Evolutionary conservation across 2,329 filamentous ascomycete genomes (phyloP), one percentile per base, ranked within the genome.

Genomic region (Stachybotrys chartarum): DNA sequence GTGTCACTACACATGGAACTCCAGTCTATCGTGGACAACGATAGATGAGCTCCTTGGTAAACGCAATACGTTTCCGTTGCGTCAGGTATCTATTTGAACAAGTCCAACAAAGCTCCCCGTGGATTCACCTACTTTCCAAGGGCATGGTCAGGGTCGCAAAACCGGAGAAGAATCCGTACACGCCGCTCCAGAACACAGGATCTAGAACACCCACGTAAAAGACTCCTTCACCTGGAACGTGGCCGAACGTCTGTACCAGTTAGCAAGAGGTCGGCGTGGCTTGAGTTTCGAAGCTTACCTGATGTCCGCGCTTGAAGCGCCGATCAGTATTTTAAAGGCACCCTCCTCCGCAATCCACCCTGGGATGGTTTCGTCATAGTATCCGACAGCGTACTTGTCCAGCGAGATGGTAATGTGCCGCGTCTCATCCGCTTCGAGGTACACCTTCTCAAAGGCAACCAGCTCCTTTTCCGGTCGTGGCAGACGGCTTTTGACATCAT

Each of bases 381-480:
- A 88, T 8, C 78, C 78, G 2, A 78, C 77, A 1, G 78, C 77
- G 57, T 79, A 74, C 65, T 77, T 78, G 59, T 80, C 77, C 10
- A 81, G 60, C 16, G 62, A 59, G 5, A 81, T 68, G 10, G 70
- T 68, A 39, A 81, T 66, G 56, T 80, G 77, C 59, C 71, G 76
- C 0, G 78, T 81, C 71, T 81, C 78, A 5, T 82, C 83, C 1
- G 78, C 72, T 49, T 80, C 74, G 3, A 90, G 68, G 52, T 71
- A 75, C 0, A 87, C 78, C 69, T 88, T 89, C 56, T 80, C 79
- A 63, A 90, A 90, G 0, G 84, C 85, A 39, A 84, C 83, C 1
- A 90, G 74, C 69, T 90, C 87, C 70, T 90, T 89, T 61, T 84
- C 80, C 0, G 86, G 86, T 24, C 86, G 74, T 0, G 81, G 80